Percentiles rank a stretch among this genome's conserved stretches.
These are phyloP conservation scores for Candida neerlandica DNA, from an alignment of 1,139 yeast genomes.

Conservation along the genomic window DNA sequence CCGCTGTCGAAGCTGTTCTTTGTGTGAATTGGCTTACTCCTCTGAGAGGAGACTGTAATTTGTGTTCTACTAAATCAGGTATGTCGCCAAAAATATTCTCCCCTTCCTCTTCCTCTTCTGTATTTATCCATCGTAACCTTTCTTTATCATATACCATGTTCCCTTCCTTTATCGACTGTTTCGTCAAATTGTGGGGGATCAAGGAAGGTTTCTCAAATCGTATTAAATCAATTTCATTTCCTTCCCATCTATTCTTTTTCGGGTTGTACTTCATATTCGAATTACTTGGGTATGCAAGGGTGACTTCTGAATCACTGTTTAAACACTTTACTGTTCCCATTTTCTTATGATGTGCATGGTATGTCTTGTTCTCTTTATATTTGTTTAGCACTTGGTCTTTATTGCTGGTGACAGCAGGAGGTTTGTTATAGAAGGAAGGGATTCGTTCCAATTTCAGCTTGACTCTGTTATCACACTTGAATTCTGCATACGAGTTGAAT, in stretches of 20 bases:
- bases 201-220: slow-evolving; percentile 50
- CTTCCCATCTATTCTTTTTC: slow-evolving; percentile 61
- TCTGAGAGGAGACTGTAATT: slow-evolving; percentile 17
- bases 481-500: slow-evolving; percentile 38
- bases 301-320: slow-evolving; percentile 19
- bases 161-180: slow-evolving; percentile 9
- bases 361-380: slow-evolving; percentile 25
- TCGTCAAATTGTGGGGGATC: slow-evolving; percentile 33
- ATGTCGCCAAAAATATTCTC: slow-evolving; percentile 52
- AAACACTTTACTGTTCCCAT: slow-evolving; percentile 39
- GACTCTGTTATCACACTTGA: slow-evolving; percentile 36
- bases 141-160: slow-evolving; percentile 67
- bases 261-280: slow-evolving; percentile 58
- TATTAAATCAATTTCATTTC: slow-evolving; percentile 61
- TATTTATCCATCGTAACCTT: slow-evolving; percentile 57
- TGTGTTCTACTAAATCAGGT: slow-evolving; percentile 35
- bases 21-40: slow-evolving; percentile 38
- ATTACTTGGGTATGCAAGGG: slow-evolving; percentile 23
- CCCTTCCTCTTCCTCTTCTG: slow-evolving; percentile 36
- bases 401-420: slow-evolving; percentile 19
- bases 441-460: slow-evolving; percentile 44
- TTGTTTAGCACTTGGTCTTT: slow-evolving; percentile 30
- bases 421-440: slow-evolving; percentile 41
- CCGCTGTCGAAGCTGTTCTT: slow-evolving; percentile 35
- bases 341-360: slow-evolving; percentile 18